phyloP scores from a whole-genome alignment of 345 rosid species.

The Populus simonii region DNA sequence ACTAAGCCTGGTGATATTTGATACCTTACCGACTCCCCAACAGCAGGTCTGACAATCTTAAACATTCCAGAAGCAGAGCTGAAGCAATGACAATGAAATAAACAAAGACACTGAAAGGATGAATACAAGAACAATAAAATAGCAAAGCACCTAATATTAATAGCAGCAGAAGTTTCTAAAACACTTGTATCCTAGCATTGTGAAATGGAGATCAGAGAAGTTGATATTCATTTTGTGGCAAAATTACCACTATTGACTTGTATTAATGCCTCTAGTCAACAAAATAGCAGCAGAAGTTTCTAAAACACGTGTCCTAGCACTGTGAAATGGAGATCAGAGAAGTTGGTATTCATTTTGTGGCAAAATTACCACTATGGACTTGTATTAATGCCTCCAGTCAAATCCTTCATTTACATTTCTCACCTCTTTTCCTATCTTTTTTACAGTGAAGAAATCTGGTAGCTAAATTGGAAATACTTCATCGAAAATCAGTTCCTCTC shows the following conservation, averaged over 20 bases:
- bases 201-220: background rate
- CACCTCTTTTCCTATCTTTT: background rate
- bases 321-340: background rate
- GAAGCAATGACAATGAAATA: conserved; percentile 15
- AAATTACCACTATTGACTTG: too few relatives aligned
- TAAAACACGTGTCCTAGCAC: background rate
- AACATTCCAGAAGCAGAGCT: conserved; percentile 77
- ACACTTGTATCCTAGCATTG: background rate
- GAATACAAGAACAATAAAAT: background rate
- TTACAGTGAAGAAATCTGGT: background rate
- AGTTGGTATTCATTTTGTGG: background rate
- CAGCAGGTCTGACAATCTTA: conserved; percentile 88
- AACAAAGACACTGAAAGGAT: background rate
- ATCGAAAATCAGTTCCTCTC: background rate
- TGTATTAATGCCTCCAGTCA: background rate
- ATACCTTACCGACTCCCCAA: conserved; percentile 93
- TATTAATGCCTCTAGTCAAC: background rate
- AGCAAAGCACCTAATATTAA: background rate
- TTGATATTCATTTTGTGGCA: background rate
- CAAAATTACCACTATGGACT: background rate
- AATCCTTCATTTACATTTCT: background rate
- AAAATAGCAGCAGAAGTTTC: background rate
- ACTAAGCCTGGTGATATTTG: conserved; percentile 6
- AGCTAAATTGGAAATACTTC: background rate
- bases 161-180: background rate